Evolutionary conservation across 192 early-diverging fungal species (phyloP).

Genomic region (Jimgerdemannia lactiflua): DNA sequence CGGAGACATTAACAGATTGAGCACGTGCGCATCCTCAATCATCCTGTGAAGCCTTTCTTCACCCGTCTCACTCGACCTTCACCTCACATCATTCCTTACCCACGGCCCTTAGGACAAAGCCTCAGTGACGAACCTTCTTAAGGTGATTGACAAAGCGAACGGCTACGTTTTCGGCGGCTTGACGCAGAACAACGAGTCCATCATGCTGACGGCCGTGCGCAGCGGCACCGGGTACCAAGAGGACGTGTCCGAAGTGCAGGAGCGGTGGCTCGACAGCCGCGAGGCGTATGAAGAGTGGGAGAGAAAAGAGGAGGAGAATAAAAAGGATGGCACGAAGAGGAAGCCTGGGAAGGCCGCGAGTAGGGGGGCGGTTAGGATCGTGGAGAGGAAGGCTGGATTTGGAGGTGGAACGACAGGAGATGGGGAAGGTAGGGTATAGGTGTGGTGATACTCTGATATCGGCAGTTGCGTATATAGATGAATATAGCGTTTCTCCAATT

Average conservation of each 20-base stretch:
- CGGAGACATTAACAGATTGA: not conserved
- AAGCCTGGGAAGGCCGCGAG: not conserved
- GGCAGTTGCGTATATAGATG: no score
- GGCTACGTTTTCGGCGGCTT: slow-evolving; percentile 88
- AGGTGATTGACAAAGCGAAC: slow-evolving; percentile 87
- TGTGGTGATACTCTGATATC: not conserved
- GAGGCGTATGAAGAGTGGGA: not conserved
- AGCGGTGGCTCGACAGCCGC: slow-evolving; percentile 34
- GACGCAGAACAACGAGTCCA: slow-evolving; percentile 71
- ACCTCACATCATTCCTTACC: no score
- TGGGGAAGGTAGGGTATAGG: not conserved
- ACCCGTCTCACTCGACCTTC: not conserved
- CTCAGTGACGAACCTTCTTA: slow-evolving; percentile 71
- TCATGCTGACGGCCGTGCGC: slow-evolving; percentile 61
- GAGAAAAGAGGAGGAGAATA: not conserved
- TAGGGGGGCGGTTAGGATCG: not conserved
- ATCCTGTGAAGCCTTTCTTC: not conserved
- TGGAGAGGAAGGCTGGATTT: not conserved
- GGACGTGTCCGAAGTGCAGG: slow-evolving; percentile 45
- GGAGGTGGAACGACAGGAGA: not conserved
- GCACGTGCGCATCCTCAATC: not conserved
- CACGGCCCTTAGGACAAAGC: slow-evolving; percentile 71
- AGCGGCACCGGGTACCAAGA: slow-evolving; percentile 24
- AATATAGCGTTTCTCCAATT: no score
- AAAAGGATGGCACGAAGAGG: not conserved